Evolutionary conservation across 1,139 yeast genomes (phyloP).

Genomic region (Pichia sp.): DNA sequence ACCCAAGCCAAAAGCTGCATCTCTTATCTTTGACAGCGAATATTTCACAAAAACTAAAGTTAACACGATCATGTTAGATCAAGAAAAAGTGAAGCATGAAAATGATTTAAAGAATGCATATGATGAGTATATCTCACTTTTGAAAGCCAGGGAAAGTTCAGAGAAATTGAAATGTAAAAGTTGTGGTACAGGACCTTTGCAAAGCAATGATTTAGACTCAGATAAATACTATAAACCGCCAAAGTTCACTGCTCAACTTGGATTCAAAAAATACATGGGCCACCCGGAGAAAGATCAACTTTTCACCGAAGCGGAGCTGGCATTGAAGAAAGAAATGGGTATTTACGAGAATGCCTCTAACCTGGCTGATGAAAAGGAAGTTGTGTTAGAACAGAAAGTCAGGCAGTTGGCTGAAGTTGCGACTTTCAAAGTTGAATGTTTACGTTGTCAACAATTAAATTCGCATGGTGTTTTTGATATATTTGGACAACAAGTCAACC

Average conservation of each 20-base stretch:
- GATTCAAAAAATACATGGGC: neutral
- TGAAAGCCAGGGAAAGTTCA: constrained; percentile 1
- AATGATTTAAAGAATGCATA: constrained; percentile 5
- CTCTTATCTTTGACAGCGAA: neutral
- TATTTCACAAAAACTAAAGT: neutral
- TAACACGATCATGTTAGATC: neutral
- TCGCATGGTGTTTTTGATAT: constrained; percentile 39
- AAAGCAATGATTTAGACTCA: constrained; percentile 6
- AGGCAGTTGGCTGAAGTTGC: constrained; percentile 3
- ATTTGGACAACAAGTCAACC: constrained; percentile 37
- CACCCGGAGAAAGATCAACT: neutral
- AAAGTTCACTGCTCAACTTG: neutral
- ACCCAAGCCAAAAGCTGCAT: neutral
- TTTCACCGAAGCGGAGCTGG: constrained; percentile 1
- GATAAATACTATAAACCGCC: constrained; percentile 6
- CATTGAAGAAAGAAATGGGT: constrained; percentile 2
- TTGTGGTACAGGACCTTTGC: constrained; percentile 13
- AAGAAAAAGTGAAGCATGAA: neutral
- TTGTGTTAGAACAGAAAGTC: constrained; percentile 4
- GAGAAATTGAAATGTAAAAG: constrained; percentile 9
- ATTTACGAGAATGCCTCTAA: neutral
- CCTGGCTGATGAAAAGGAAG: neutral
- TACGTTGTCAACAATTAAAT: constrained; percentile 52
- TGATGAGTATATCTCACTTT: constrained; percentile 9
- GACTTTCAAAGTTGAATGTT: constrained; percentile 34